Percentiles rank a stretch among this genome's conserved stretches.
phyloP scores from a whole-genome alignment of 208 protist genomes.

The Novymonas esmeraldas region DNA sequence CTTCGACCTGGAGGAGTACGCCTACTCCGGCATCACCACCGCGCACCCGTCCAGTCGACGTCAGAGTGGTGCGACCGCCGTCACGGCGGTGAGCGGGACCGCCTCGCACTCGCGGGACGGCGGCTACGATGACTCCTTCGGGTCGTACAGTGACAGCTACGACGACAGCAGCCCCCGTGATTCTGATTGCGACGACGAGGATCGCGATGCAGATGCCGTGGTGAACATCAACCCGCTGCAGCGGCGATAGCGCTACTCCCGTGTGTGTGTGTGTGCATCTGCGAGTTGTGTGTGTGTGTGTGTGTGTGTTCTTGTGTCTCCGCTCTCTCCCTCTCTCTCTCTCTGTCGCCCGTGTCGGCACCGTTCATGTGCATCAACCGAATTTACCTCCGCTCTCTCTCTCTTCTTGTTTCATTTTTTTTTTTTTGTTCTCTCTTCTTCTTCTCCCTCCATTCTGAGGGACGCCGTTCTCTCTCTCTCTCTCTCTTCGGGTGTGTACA shows the following conservation, averaged over 20 bases:
- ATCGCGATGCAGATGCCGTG: constrained; percentile 1
- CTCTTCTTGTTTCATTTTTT: too few species aligned
- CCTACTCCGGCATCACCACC: neutral
- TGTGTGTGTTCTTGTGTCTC: neutral
- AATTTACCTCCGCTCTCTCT: too few species aligned
- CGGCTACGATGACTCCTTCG: neutral
- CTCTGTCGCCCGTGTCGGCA: neutral
- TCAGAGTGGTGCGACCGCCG: neutral
- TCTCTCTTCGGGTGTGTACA: neutral
- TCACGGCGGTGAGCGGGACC: neutral
- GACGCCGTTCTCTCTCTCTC: neutral
- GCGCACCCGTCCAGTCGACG: neutral
- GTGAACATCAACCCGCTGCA: constrained; percentile 23
- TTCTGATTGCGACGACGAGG: neutral
- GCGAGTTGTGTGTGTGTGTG: neutral
- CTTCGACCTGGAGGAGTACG: constrained; percentile 25
- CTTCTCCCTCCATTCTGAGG: neutral
- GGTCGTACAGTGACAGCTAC: constrained; percentile 19
- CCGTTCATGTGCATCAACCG: too few species aligned
- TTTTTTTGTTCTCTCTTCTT: neutral
- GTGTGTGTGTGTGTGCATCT: neutral
- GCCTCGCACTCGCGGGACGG: neutral
- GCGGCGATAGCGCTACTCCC: neutral
- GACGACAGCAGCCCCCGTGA: neutral
- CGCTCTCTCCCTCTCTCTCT: neutral